Percentiles rank a stretch among this genome's conserved stretches.
Conservation (phyloP, 768 basidiomycete genomes). For the Trametes cingulata region DNA sequence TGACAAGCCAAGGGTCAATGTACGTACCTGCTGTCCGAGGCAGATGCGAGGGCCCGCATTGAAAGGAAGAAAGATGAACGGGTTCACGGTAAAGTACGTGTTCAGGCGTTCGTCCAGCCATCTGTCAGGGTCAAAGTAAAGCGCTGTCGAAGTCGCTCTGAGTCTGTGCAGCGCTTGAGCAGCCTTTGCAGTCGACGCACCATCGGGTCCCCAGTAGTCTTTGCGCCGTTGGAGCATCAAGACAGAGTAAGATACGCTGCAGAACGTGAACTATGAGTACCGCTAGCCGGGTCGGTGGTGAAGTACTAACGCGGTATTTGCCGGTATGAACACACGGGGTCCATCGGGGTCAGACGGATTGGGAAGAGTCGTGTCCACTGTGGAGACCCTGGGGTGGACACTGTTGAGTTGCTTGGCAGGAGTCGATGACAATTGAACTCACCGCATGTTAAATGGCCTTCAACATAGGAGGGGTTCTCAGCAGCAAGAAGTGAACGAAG, state of each 20-base stretch:
- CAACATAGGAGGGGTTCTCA: not conserved
- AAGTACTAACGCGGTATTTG: constrained; percentile 26
- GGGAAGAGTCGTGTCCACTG: constrained; percentile 26
- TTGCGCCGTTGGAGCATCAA: constrained; percentile 40
- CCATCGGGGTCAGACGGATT: constrained; percentile 22
- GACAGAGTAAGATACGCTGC: constrained; percentile 29
- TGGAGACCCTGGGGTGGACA: constrained; percentile 16
- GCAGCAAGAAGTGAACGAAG: not conserved
- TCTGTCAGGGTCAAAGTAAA: constrained; percentile 62
- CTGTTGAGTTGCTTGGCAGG: not conserved
- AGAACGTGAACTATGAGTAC: too few species aligned
- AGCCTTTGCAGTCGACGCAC: constrained; percentile 15
- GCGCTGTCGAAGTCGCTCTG: constrained; percentile 22
- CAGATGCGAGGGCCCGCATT: constrained; percentile 70
- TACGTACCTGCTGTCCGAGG: constrained; percentile 48
- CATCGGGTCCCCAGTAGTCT: constrained; percentile 61
- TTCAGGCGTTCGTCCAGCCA: constrained; percentile 60
- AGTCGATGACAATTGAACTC: not conserved
- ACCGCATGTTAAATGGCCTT: constrained; percentile 34
- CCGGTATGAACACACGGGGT: constrained; percentile 33
- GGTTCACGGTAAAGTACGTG: constrained; percentile 57
- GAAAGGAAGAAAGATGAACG: constrained; percentile 71
- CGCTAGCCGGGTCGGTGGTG: not conserved
- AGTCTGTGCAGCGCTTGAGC: too few species aligned
- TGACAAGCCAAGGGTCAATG: not conserved